Evolutionary conservation across 495 filamentous ascomycete species (phyloP).

Genomic region (Penicillium ochrochloron): DNA sequence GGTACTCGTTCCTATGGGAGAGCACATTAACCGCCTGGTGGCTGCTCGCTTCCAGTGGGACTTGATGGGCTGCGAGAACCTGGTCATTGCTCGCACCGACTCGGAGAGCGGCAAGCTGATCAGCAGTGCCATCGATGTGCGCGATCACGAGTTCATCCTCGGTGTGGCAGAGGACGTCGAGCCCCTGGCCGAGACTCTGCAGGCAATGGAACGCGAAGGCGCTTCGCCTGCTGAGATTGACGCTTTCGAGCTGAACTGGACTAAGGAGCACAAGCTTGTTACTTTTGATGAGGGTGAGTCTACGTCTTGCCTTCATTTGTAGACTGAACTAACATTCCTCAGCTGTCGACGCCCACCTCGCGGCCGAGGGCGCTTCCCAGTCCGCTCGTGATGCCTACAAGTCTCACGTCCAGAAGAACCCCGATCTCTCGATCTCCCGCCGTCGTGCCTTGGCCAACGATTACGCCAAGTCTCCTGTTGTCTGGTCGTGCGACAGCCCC

Average conservation of each 20-base stretch:
- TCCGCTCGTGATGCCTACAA: slow-evolving; percentile 70
- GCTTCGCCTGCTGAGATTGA: slow-evolving; percentile 81
- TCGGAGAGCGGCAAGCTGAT: slow-evolving; percentile 91
- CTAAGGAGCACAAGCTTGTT: slow-evolving; percentile 81
- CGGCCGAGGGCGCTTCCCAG: slow-evolving; percentile 61
- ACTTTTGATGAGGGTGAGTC: slow-evolving; percentile 83
- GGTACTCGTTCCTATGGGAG: slow-evolving; percentile 89
- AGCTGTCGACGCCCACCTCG: slow-evolving; percentile 77
- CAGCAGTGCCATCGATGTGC: slow-evolving; percentile 85
- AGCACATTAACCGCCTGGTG: slow-evolving; percentile 93
- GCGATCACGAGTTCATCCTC: slow-evolving; percentile 96
- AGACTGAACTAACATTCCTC: slow-evolving; percentile 24
- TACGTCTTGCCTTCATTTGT: background rate
- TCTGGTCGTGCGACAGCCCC: slow-evolving; percentile 89
- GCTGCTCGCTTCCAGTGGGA: slow-evolving; percentile 98
- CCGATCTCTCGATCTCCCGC: slow-evolving; percentile 74
- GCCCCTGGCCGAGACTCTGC: slow-evolving; percentile 86
- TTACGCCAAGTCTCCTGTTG: slow-evolving; percentile 67
- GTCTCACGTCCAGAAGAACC: slow-evolving; percentile 58
- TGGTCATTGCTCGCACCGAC: slow-evolving; percentile 93
- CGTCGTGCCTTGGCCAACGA: slow-evolving; percentile 71
- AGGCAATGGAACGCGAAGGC: slow-evolving; percentile 82
- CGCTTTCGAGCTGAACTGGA: slow-evolving; percentile 84
- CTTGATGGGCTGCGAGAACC: slow-evolving; percentile 91
- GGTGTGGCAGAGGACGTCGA: slow-evolving; percentile 75